Evolutionary conservation across 2,329 filamentous ascomycete species (phyloP).

Genomic region (Ophiostoma sp.): DNA sequence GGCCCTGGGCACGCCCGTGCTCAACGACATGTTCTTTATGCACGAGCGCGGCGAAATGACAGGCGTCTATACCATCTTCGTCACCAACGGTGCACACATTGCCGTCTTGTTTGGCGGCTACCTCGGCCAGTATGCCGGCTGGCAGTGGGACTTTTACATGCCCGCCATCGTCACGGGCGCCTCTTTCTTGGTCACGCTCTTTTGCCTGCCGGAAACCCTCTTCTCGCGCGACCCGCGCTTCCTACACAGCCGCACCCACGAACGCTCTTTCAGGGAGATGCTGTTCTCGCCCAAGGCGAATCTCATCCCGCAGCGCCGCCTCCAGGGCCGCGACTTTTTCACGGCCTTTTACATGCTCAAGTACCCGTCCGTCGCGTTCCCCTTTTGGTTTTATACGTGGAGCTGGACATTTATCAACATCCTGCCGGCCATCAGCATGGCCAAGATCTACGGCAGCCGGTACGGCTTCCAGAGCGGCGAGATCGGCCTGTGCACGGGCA

Average conservation of each 20-base stretch:
- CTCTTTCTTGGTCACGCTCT: slow-evolving; percentile 16
- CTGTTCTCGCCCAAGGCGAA: slow-evolving; percentile 18
- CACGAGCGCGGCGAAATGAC: slow-evolving; percentile 27
- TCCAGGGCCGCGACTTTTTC: slow-evolving; percentile 19
- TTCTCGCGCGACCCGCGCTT: slow-evolving; percentile 22
- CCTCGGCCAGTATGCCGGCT: slow-evolving; percentile 24
- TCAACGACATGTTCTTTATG: slow-evolving; percentile 28
- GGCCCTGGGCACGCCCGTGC: slow-evolving; percentile 25
- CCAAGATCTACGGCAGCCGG: slow-evolving; percentile 25
- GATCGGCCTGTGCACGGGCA: slow-evolving; percentile 25
- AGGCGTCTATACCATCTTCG: slow-evolving; percentile 26
- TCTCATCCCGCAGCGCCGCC: slow-evolving; percentile 22
- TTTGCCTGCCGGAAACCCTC: slow-evolving; percentile 23
- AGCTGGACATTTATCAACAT: slow-evolving; percentile 27
- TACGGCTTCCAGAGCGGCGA: slow-evolving; percentile 23
- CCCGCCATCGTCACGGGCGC: slow-evolving; percentile 23
- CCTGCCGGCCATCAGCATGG: slow-evolving; percentile 26
- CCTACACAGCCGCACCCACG: slow-evolving; percentile 16
- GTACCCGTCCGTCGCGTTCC: slow-evolving; percentile 25
- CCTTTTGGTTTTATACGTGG: slow-evolving; percentile 23
- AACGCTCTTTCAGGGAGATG: slow-evolving; percentile 18
- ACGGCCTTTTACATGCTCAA: slow-evolving; percentile 24
- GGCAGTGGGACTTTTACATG: slow-evolving; percentile 26
- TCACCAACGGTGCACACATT: slow-evolving; percentile 26
- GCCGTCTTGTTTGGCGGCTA: slow-evolving; percentile 24